Evolutionary conservation across 495 filamentous ascomycete genomes (phyloP), one percentile per base, ranked within the genome.

Genomic region (Penicillium simplicissimum): DNA sequence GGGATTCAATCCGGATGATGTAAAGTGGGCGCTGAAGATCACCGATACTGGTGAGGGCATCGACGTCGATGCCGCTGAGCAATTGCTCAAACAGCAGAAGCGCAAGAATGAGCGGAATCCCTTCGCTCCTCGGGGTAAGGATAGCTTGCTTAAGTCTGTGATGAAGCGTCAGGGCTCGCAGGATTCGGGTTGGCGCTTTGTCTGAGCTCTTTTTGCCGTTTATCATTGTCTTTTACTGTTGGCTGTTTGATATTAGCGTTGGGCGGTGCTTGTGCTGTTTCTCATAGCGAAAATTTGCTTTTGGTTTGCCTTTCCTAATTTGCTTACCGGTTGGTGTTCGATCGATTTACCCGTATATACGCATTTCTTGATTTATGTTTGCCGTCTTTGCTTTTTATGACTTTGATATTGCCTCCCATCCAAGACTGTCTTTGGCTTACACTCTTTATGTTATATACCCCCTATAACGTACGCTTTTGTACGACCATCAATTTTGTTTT

Each of bases 41-140:
- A 83, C 80, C 0, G 82, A 84, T 58, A 81, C 71, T 1, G 82
- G 82, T 17, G 81, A 84, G 33, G 76, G 76, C 2, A 76, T 84
- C 21, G 76, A 83, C 49, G 72, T 74, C n/a, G 64, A 76, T 33
- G 75, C 72, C 8, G 82, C 82, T 0, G 68, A 82, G 10, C 65
- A 73, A 19, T 62, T 81, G 34, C 73, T 84, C n/a, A 64, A 78
- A 5, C 63, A 72, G 21, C 76, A 83, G 49, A 66, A 75, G n/a
- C 76, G 77, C 55, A 77, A 71, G 19, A 59, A 60, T 8, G 60
- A 65, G 34, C 33, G 48, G 14, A 68, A 66, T 33, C 72, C 60
- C 0, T 71, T 65, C 19, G 57, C 57, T 1, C 35, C 60, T 15
- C 60, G 60, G 6, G 58, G 62, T 2, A 67, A 67, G 23, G 58